Percentiles rank a stretch among this genome's conserved stretches.
Conservation (phyloP, 2,329 filamentous ascomycete genomes). For the Phaeosphaeria sp. region DNA sequence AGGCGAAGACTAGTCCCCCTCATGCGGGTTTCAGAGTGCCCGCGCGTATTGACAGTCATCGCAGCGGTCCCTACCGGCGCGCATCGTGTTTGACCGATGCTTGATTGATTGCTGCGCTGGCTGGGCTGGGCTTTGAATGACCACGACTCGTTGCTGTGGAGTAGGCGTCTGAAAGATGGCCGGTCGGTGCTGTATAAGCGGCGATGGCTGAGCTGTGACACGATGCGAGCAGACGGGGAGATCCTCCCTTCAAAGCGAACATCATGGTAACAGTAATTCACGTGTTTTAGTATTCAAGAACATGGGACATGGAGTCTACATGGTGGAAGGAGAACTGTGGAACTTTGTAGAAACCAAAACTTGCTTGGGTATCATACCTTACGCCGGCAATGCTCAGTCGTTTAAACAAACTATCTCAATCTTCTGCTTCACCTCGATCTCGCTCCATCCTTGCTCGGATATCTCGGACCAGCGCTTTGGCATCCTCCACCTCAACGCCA, state of each 20-base stretch:
- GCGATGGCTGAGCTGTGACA: too few species aligned
- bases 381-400: conserved; percentile 7
- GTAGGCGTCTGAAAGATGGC: too few species aligned
- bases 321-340: neutral
- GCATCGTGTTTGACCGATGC: neutral
- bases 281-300: neutral
- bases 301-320: neutral
- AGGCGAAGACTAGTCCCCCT: conserved; percentile 6
- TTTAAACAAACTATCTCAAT: neutral
- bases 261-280: neutral
- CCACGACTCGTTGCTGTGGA: neutral
- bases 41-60: neutral
- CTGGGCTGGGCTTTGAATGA: neutral
- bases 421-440: conserved; percentile 24
- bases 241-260: neutral
- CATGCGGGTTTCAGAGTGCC: conserved; percentile 2
- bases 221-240: too few species aligned
- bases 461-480: conserved; percentile 89
- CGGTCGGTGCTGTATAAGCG: too few species aligned
- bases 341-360: neutral
- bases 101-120: neutral
- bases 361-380: conserved; percentile 17
- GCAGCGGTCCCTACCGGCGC: neutral
- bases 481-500: conserved; percentile 94
- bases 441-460: conserved; percentile 76